Evolutionary conservation across 306 rosid species (phyloP).

Genomic region (Castanopsis chinensis): DNA sequence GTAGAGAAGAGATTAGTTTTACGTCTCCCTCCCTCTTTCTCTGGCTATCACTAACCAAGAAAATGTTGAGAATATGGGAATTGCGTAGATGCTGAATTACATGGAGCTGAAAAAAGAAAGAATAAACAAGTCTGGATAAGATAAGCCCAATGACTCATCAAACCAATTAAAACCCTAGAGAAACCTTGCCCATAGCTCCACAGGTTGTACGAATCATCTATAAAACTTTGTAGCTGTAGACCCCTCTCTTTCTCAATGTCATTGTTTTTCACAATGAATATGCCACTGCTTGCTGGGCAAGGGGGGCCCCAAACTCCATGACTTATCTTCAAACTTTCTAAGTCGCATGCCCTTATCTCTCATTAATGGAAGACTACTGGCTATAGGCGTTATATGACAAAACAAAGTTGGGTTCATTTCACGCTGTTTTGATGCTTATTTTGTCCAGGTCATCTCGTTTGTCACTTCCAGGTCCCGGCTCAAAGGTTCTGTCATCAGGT

Average conservation of each 20-base stretch:
- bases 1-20: constrained; percentile 25
- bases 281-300: constrained; percentile 19
- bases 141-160: constrained; percentile 35
- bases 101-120: constrained; percentile 4
- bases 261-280: constrained; percentile 35
- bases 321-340: constrained; percentile 38
- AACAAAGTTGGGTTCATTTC: constrained; percentile 3
- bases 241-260: constrained; percentile 8
- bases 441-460: neutral
- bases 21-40: constrained; percentile 30
- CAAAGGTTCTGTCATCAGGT: neutral
- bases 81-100: constrained; percentile 26
- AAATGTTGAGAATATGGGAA: constrained; percentile 14
- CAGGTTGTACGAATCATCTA: constrained; percentile 1
- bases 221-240: constrained; percentile 12
- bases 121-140: constrained; percentile 19
- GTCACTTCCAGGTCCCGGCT: neutral
- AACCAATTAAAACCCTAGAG: constrained; percentile 15
- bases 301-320: constrained; percentile 18
- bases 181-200: constrained; percentile 18
- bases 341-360: constrained; percentile 9
- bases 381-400: neutral
- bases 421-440: neutral
- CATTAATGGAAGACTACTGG: constrained; percentile 9
- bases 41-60: neutral